Evolutionary conservation across 768 basidiomycete genomes (phyloP).

Genomic region (Leccinum variicolor): DNA sequence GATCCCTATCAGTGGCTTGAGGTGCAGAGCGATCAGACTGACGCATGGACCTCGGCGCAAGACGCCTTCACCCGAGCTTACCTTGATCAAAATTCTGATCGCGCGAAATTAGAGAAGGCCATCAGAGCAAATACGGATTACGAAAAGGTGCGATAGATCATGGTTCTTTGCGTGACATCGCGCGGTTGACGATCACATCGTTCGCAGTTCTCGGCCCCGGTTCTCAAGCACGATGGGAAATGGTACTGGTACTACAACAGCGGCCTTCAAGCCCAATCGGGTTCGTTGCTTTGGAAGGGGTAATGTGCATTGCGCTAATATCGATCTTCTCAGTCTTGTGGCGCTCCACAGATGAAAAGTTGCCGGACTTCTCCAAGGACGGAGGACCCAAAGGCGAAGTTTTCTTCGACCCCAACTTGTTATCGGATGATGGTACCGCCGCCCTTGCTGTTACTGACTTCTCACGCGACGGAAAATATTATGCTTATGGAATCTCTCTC

Average conservation of each 20-base stretch:
- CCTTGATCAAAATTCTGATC: slow-evolving; percentile 62
- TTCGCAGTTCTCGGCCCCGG: slow-evolving; percentile 59
- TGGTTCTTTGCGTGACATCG: not conserved
- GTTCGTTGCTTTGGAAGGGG: slow-evolving; percentile 16
- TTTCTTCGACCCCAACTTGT: slow-evolving; percentile 78
- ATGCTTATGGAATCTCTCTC: slow-evolving; percentile 71
- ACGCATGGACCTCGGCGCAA: slow-evolving; percentile 61
- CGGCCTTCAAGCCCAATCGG: slow-evolving; percentile 68
- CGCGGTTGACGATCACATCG: slow-evolving; percentile 1
- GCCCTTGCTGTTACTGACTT: slow-evolving; percentile 58
- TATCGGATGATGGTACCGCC: slow-evolving; percentile 71
- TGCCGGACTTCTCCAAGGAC: slow-evolving; percentile 53
- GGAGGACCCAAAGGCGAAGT: slow-evolving; percentile 55
- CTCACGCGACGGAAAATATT: slow-evolving; percentile 64
- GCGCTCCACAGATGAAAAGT: slow-evolving; percentile 48
- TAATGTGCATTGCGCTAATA: not conserved
- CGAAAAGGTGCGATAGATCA: slow-evolving; percentile 36
- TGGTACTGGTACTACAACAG: slow-evolving; percentile 86
- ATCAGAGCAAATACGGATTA: slow-evolving; percentile 56
- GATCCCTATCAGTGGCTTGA: slow-evolving; percentile 82
- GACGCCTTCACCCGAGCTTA: slow-evolving; percentile 55
- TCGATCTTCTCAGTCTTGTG: slow-evolving; percentile 46
- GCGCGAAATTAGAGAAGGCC: slow-evolving; percentile 52
- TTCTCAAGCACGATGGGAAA: slow-evolving; percentile 56
- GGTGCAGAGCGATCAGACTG: slow-evolving; percentile 56